A percentile compares a stretch with the other conserved stretches of the same genome.
Evolutionary conservation across 2,329 filamentous ascomycete species (phyloP).

Genomic region (Exophiala lecanii-corni): DNA sequence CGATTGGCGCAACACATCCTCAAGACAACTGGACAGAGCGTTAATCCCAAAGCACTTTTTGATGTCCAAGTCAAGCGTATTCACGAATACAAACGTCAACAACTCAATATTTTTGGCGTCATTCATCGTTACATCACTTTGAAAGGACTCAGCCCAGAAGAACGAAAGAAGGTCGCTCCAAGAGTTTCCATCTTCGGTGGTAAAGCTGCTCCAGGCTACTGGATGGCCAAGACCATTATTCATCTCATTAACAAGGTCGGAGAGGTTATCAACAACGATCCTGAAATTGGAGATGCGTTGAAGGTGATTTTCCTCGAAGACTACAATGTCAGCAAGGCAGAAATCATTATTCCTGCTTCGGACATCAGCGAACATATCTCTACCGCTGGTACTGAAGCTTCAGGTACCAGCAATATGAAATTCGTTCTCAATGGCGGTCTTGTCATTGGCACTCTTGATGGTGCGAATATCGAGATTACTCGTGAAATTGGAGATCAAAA

Average conservation of each 20-base stretch:
- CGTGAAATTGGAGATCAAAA: slow-evolving; percentile 94
- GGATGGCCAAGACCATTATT: slow-evolving; percentile 99
- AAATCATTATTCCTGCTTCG: slow-evolving; percentile 90
- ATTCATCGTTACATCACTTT: slow-evolving; percentile 90
- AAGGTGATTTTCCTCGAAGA: slow-evolving; percentile 98
- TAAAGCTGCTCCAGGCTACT: slow-evolving; percentile 96
- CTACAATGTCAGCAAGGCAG: slow-evolving; percentile 99
- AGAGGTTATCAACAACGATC: slow-evolving; percentile 83
- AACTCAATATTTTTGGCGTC: slow-evolving; percentile 97
- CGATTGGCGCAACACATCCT: slow-evolving; percentile 89
- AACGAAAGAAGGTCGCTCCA: slow-evolving; percentile 79
- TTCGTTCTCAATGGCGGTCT: slow-evolving; percentile 96
- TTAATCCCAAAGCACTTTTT: slow-evolving; percentile 85
- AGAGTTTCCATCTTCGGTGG: slow-evolving; percentile 95
- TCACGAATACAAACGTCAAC: slow-evolving; percentile 98
- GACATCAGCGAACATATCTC: slow-evolving; percentile 99
- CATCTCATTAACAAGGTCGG: slow-evolving; percentile 93
- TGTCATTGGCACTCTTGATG: slow-evolving; percentile 96
- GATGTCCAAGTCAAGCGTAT: slow-evolving; percentile 99
- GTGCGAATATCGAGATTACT: slow-evolving; percentile 97
- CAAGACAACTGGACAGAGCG: slow-evolving; percentile 68
- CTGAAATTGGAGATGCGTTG: slow-evolving; percentile 84
- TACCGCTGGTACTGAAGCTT: slow-evolving; percentile 86
- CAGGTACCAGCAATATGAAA: slow-evolving; percentile 98
- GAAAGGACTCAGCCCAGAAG: slow-evolving; percentile 76